Percentiles rank a stretch among this genome's conserved stretches.
phyloP scores from a whole-genome alignment of 2,329 filamentous ascomycete genomes.

The Fonsecaea pedrosoi region DNA sequence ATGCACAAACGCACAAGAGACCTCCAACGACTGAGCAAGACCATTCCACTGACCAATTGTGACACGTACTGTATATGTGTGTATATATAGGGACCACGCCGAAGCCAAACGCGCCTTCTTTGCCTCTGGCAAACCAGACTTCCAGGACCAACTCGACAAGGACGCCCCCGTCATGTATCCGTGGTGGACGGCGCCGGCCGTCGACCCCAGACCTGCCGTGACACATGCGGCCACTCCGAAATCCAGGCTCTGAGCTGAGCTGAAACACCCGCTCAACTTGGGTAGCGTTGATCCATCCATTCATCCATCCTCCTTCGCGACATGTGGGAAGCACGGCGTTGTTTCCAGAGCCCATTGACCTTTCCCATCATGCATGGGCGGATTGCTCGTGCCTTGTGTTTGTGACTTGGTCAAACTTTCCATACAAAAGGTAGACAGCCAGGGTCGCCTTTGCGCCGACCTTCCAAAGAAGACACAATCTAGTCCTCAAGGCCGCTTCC shows the following conservation, averaged over 20 bases:
- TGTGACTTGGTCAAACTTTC: too few relatives aligned
- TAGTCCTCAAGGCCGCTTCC: too few relatives aligned
- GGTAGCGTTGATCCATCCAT: too few relatives aligned
- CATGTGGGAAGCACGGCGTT: too few relatives aligned
- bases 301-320: too few relatives aligned
- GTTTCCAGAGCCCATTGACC: too few relatives aligned
- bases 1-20: neutral
- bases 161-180: constrained; percentile 5
- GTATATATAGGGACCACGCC: constrained; percentile 38
- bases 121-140: constrained; percentile 39
- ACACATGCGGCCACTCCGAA: neutral
- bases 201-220: constrained; percentile 7
- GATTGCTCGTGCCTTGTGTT: too few relatives aligned
- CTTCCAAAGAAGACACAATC: too few relatives aligned
- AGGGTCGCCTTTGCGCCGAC: too few relatives aligned
- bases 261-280: neutral
- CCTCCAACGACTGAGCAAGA: too few relatives aligned
- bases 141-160: constrained; percentile 28
- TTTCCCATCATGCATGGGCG: too few relatives aligned
- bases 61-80: neutral
- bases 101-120: constrained; percentile 22
- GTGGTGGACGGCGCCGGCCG: constrained; percentile 10
- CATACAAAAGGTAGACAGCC: too few relatives aligned
- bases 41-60: constrained; percentile 9
- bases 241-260: neutral